Evolutionary conservation across 2,329 filamentous ascomycete genomes (phyloP), one percentile per base, ranked within the genome.

Genomic region (Cordyceps fumosorosea): DNA sequence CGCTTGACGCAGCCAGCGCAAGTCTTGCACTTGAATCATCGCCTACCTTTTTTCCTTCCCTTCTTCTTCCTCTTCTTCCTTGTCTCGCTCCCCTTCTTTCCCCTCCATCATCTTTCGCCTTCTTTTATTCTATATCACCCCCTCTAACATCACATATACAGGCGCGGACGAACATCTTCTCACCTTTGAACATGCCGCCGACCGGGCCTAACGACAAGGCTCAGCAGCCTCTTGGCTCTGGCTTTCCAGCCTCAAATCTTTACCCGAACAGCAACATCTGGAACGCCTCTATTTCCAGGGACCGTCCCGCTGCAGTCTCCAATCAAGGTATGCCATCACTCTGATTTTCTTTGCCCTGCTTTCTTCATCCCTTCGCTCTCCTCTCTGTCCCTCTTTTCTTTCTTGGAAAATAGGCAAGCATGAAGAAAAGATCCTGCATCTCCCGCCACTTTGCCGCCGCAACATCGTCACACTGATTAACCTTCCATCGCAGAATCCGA

Each of bases 261-360:
- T 77, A 76, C 58, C 64, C 72, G 8, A 71, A 70, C 60, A 68
- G 67, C 45, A 72, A 68, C 64, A 75, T 76, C 63, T 75, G 74
- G 72, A 78, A 78, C 18, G 75, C 80, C 64, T 76, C 69, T 56
- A 64, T 69, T 52, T 68, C 74, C 74, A 71, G 82, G 80, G 65
- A 71, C 58, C 69, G 69, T 51, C 69, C 75, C 53, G 70, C 75
- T 52, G 72, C 75, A 44, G 75, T 74, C 54, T 73, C 79, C 56
- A 77, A 78, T 77, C 40, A 42, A n/a, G 82, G 83, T 86, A 71
- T 64, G 78, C 67, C 20, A 22, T 61, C 10, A 57, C 20, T 54
- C 24, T 44, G 42, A 6, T 57, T 56, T n/a, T 52, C 45, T 14
- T 29, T 18, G 29, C 26, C 22, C n/a, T 42, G 20, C 53, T 44